Percentiles rank a stretch among this genome's conserved stretches.
Evolutionary conservation across 768 basidiomycete species (phyloP).

Genomic region (Kwoniella heveanensis): DNA sequence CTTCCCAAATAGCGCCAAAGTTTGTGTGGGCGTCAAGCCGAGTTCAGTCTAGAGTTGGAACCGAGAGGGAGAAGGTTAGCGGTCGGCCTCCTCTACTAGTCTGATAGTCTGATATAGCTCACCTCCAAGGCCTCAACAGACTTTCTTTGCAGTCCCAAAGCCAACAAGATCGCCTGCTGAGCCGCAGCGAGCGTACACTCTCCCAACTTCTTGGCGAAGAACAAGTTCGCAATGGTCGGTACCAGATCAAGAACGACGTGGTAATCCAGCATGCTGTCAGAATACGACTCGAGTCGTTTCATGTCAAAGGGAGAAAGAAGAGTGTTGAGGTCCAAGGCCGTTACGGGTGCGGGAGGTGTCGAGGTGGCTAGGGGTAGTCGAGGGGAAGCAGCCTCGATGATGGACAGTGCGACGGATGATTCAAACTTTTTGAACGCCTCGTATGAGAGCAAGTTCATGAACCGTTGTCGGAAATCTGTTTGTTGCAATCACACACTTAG

Average conservation of each 20-base stretch:
- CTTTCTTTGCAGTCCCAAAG: constrained; percentile 86
- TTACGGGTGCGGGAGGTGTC: constrained; percentile 49
- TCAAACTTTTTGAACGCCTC: constrained; percentile 88
- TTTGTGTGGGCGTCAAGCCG: constrained; percentile 79
- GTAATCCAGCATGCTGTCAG: constrained; percentile 87
- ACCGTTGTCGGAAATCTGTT: constrained; percentile 86
- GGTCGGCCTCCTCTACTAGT: too few species aligned
- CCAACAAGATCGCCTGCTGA: constrained; percentile 86
- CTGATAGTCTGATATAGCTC: too few species aligned
- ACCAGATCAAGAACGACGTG: constrained; percentile 93
- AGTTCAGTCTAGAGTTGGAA: constrained; percentile 77
- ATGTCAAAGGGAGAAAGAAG: constrained; percentile 88
- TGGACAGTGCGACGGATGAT: constrained; percentile 78
- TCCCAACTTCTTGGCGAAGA: constrained; percentile 70
- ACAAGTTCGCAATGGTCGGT: constrained; percentile 76
- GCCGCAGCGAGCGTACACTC: constrained; percentile 75
- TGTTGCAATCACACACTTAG: too few species aligned
- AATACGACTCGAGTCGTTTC: constrained; percentile 92
- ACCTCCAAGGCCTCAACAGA: constrained; percentile 86
- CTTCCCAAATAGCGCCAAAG: constrained; percentile 88
- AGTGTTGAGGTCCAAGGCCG: constrained; percentile 63
- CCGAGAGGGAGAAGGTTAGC: too few species aligned
- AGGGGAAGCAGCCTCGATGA: constrained; percentile 71
- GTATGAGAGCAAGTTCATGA: constrained; percentile 84
- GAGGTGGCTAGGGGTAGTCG: constrained; percentile 9